phyloP scores from a whole-genome alignment of 208 protist species.

The Crithidia brevicula region DNA sequence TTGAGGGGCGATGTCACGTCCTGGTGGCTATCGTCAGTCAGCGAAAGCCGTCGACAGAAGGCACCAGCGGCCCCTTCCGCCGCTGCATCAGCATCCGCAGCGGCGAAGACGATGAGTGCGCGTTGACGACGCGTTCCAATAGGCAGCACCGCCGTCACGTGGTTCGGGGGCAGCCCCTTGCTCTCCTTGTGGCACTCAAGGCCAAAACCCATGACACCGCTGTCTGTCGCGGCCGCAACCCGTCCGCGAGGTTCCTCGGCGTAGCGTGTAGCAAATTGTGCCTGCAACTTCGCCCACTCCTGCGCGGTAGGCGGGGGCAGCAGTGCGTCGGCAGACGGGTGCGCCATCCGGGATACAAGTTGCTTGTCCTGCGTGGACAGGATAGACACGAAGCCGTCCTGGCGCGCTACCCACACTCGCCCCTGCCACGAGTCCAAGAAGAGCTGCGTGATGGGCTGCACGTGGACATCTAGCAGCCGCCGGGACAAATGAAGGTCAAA shows the following conservation, averaged over 20 bases:
- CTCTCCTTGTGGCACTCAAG: slow-evolving; percentile 72
- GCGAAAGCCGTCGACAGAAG: neutral
- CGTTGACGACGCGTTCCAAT: slow-evolving; percentile 40
- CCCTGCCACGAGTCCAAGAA: slow-evolving; percentile 63
- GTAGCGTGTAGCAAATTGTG: slow-evolving; percentile 10
- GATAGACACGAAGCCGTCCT: slow-evolving; percentile 75
- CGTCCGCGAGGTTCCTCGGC: slow-evolving; percentile 4
- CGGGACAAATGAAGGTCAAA: slow-evolving; percentile 59
- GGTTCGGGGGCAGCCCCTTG: slow-evolving; percentile 44
- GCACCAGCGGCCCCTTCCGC: too few relatives aligned
- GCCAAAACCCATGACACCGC: slow-evolving; percentile 23
- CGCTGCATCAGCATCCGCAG: neutral
- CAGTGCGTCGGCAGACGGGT: slow-evolving; percentile 63
- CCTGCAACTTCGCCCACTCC: slow-evolving; percentile 60
- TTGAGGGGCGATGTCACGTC: neutral
- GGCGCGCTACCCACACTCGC: slow-evolving; percentile 73
- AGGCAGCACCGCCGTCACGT: slow-evolving; percentile 61
- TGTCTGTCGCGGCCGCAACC: neutral
- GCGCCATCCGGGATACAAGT: slow-evolving; percentile 66
- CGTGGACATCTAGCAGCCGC: slow-evolving; percentile 71
- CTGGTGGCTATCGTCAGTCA: neutral
- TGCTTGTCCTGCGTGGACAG: slow-evolving; percentile 72
- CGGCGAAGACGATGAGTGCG: slow-evolving; percentile 30
- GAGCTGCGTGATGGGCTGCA: slow-evolving; percentile 71
- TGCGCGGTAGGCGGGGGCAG: slow-evolving; percentile 47